Conservation (phyloP, 1,284 basidiomycete species). For the Fomitopsis pinicola region DNA sequence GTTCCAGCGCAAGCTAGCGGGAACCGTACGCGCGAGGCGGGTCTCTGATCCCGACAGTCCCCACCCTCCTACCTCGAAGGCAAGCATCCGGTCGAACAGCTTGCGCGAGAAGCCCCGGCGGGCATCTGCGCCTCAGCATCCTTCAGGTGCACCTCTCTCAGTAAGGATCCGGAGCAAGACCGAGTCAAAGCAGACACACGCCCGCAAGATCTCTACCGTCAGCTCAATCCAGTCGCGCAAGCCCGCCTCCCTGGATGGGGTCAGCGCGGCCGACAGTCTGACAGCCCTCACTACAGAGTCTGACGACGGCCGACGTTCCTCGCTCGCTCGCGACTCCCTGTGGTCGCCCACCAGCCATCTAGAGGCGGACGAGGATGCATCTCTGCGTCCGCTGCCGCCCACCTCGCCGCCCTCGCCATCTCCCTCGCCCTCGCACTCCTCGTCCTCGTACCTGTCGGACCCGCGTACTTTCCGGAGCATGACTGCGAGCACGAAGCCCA, state of each 20-base stretch:
- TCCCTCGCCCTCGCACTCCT: conserved; percentile 76
- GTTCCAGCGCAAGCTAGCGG: conserved; percentile 84
- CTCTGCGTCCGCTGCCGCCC: conserved; percentile 81
- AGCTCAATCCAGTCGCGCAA: conserved; percentile 12
- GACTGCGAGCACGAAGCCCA: conserved; percentile 91
- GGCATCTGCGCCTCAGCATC: conserved; percentile 22
- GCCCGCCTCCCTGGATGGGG: conserved; percentile 57
- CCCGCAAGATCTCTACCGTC: conserved; percentile 3
- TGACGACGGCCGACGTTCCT: conserved; percentile 49
- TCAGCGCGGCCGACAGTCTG: conserved; percentile 32
- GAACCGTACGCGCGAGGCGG: conserved; percentile 50
- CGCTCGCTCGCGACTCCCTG: conserved; percentile 58
- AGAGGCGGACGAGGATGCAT: conserved; percentile 89
- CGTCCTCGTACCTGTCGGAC: conserved; percentile 75
- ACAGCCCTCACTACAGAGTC: conserved; percentile 20
- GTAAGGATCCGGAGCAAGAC: conserved; percentile 13
- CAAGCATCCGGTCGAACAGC: conserved; percentile 16
- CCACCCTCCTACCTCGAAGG: conserved; percentile 13
- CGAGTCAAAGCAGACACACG: conserved; percentile 14
- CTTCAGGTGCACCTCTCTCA: conserved; percentile 14
- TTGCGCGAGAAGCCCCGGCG: conserved; percentile 26
- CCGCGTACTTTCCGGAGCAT: conserved; percentile 78
- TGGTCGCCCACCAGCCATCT: conserved; percentile 71
- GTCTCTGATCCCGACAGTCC: conserved; percentile 32
- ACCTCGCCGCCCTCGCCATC: conserved; percentile 81